Conservation (phyloP, 371 early-diverging fungal species). For the Actinomucor elegans region DNA sequence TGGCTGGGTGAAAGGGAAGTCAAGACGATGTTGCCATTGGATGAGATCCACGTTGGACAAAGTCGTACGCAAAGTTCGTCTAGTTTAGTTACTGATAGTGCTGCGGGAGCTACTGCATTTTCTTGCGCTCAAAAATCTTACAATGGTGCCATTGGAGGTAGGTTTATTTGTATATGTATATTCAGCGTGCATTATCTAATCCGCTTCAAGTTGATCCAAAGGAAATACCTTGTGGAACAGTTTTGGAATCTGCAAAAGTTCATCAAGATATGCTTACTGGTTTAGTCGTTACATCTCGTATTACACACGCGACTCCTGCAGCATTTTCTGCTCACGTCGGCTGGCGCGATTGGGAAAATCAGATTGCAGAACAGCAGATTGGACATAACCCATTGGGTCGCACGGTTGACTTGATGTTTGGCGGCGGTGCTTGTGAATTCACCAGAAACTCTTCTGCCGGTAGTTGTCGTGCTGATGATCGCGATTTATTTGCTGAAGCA, state of each 20-base stretch:
- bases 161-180: neutral
- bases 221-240: slow-evolving; percentile 83
- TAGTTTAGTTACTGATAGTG: slow-evolving; percentile 90
- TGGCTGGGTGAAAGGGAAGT: slow-evolving; percentile 47
- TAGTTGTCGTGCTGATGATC: slow-evolving; percentile 72
- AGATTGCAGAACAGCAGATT: slow-evolving; percentile 89
- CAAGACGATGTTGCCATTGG: slow-evolving; percentile 61
- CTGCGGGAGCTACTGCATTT: slow-evolving; percentile 95
- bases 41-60: slow-evolving; percentile 82
- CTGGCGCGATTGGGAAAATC: slow-evolving; percentile 72
- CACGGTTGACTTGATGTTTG: slow-evolving; percentile 86
- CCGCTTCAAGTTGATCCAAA: slow-evolving; percentile 54
- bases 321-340: slow-evolving; percentile 82
- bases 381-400: slow-evolving; percentile 83
- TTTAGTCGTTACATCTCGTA: slow-evolving; percentile 87
- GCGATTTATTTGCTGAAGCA: slow-evolving; percentile 65
- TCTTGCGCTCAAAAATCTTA: slow-evolving; percentile 83
- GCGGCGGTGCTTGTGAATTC: slow-evolving; percentile 91
- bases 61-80: slow-evolving; percentile 83
- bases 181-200: neutral
- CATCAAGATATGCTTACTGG: slow-evolving; percentile 78
- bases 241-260: slow-evolving; percentile 91
- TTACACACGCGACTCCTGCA: slow-evolving; percentile 90
- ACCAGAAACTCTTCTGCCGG: slow-evolving; percentile 53
- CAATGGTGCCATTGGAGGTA: slow-evolving; percentile 86